Base-by-base conservation (phyloP, 116 monocot genomes). In the Thalassia testudinum region DNA sequence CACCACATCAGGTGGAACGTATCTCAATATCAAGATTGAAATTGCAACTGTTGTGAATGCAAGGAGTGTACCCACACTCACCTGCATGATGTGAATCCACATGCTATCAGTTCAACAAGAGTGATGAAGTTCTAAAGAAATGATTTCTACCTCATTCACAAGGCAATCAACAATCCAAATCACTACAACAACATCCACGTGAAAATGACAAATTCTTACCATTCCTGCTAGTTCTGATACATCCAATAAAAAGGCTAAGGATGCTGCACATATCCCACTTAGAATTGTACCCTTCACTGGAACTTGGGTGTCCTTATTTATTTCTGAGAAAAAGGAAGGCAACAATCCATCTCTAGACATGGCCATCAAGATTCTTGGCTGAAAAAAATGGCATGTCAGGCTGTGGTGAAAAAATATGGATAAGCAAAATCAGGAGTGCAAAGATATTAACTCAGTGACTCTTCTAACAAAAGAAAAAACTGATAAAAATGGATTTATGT, bases 291-390 rank as follows among this genome's bases (percentile, higher is more conserved):
- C 68, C 64, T 99, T 99, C 8, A 99, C 80, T 20, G 99, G 99
- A 66, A 99, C 90, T 72, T 90, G 99, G 14, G 90, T 86, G 11
- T 37, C 59, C 22, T 71, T 49, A 66, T 83, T 80, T 13, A 99
- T 71, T 54, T 89, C 82, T 0, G 90, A 77, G 70, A 99, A 99
- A 64, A 86, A 82, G 20, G 86, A 44, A 12, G 99, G 99, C 66
- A 99, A 57, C 50, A 99, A 62, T 47, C 99, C 99, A 67, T 99
- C 99, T 72, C 99, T 82, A 59, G 99, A 73, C 99, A 99, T 99
- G 43, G 99, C 90, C 99, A 99, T 90, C 52, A 99, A 44, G 54
- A 99, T 90, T 69, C 99, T 79, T 57, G 99, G 99, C 99, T 99
- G 78, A 50, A 17, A 64, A 63, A 49, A 43, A 34, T 34, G 30